Evolutionary conservation across 495 filamentous ascomycete genomes (phyloP), one percentile per base, ranked within the genome.

Genomic region (Recurvomyces mirabilis): DNA sequence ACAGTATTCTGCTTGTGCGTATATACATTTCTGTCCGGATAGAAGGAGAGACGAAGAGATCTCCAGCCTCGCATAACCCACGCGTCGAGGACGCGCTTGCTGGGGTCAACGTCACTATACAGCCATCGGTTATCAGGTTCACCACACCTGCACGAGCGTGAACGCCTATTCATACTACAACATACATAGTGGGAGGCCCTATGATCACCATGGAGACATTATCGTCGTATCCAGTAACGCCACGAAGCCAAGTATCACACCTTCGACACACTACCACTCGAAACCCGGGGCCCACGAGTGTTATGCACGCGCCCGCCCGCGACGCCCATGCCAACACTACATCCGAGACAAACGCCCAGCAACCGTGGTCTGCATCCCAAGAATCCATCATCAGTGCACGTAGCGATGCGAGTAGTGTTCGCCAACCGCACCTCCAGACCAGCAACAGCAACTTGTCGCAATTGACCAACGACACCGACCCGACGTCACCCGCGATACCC

Each of bases 361-460:
- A 40, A 23, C 49, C 17, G 21, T 20, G 41, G 24, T 50, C 51
- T 26, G 40, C 46, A 15, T 50, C 46, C 9, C 51, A 54, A 22
- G 51, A 54, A 37, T 50, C 46, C 5, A 30, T 44, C 37, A n/a
- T 49, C 21, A 50, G 38, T 38, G 18, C 21, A 22, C 46, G 39
- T 18, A 53, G 51, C 39, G 38, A 25, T 4, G 46, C 17, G 9
- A 54, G 46, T 31, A 52, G 49, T 37, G 35, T 45, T n/a, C n/a
- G n/a, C 13, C 25, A 12, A 23, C 46, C 46, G 22, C 30, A 22
- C 5, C 20, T 43, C 22, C 46, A 50, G 14, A 42, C n/a, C 19
- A 47, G 43, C 29, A 48, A 22, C 38, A 54, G 51, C 47, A 42
- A 46, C 19, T 9, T 41, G n/a, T 54, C 51, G 28, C 47, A 55